Conservation (phyloP, 2,329 filamentous ascomycete genomes). For the Penicillium sp. region DNA sequence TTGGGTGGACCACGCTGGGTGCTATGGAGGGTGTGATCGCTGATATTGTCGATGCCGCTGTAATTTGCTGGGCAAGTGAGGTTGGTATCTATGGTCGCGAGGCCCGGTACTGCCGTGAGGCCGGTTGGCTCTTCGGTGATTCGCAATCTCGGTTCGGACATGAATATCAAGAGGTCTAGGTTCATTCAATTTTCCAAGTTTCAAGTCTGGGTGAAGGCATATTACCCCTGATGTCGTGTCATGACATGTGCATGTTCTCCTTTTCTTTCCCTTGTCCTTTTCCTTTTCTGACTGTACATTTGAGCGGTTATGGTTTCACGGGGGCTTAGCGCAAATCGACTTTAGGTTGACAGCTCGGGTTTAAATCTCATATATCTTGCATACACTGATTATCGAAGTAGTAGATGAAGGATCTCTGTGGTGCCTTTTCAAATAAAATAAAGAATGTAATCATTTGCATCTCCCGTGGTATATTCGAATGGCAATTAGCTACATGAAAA, state of each 20-base stretch:
- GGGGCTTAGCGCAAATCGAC: not conserved
- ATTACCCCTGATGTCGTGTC: not conserved
- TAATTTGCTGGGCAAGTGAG: constrained; percentile 96
- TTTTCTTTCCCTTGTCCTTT: not conserved
- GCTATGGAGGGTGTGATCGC: constrained; percentile 87
- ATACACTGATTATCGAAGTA: not conserved
- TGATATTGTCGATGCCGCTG: constrained; percentile 81
- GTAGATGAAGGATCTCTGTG: not conserved
- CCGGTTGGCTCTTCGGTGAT: constrained; percentile 82
- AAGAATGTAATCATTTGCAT: constrained; percentile 4
- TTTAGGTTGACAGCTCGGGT: not conserved
- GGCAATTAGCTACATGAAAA: constrained; percentile 23
- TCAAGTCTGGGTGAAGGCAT: not conserved
- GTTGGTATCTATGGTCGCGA: constrained; percentile 63
- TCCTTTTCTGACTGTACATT: not conserved
- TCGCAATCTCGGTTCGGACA: constrained; percentile 14
- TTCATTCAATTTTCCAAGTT: not conserved
- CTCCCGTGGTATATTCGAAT: constrained; percentile 20
- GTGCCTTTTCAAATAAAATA: not conserved
- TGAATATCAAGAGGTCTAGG: constrained; percentile 22
- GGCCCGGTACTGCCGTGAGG: constrained; percentile 85
- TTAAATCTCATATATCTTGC: not conserved
- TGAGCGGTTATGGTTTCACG: constrained; percentile 4
- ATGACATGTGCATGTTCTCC: not conserved
- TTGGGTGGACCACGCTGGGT: constrained; percentile 90